Evolutionary conservation across 306 rosid species (phyloP), one percentile per base, ranked within the genome.

Genomic region (Luffa acutangula): DNA sequence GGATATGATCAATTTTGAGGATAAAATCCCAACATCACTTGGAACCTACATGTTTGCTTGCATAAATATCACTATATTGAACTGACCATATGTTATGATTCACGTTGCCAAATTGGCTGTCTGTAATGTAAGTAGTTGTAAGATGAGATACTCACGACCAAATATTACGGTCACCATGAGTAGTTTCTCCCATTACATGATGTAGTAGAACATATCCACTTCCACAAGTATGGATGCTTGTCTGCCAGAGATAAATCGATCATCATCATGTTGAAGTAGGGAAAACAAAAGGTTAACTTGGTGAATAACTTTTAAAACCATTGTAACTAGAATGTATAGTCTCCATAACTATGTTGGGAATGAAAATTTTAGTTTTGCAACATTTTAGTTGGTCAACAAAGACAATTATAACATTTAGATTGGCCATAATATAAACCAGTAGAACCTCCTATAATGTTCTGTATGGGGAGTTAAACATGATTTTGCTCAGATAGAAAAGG

Each of bases 161-260:
- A 88, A 92, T 63, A 79, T 91, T 91, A 8, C 88, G 92, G 3
- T 88, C 89, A 56, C 95, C 93, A 41, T 87, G 52, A 41, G 34
- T 94, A 83, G 90, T 54, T 89, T 90, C 95, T 57, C 97, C 97
- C 95, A 89, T 92, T 66, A 89, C 89, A 18, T 92, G 97, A 88
- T 90, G 97, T 57, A 92, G 90, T 79, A 90, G 85, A 80, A 90
- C 92, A 80, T 92, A 92, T 60, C 97, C 97, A 88, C 90, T 90
- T 75, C 95, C 97, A 12, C 93, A 86, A 75, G 87, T 84, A 82
- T 90, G 86, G 82, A 92, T 85, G 69, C 87, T 89, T 46, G 83
- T 86, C 97, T 92, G 83, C 78, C 76, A 58, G 18, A 86, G 79
- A 85, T 64, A 45, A 20, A 3, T 42, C n/a, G 18, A 3, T 10